Conservation (phyloP, 345 rosid genomes). For the Abelmoschus esculentus region DNA sequence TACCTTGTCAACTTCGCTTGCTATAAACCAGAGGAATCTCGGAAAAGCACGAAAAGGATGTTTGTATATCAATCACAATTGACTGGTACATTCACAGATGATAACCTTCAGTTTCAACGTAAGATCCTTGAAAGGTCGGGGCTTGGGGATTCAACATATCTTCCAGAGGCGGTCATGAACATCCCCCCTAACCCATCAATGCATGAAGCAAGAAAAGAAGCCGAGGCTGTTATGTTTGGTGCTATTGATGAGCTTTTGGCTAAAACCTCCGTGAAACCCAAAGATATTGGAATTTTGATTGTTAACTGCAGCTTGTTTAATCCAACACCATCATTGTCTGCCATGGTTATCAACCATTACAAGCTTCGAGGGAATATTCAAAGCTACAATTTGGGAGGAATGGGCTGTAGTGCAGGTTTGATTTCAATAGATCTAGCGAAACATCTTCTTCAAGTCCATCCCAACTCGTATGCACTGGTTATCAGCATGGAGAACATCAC, state of each 20-base stretch:
- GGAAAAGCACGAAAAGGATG: slow-evolving; percentile 28
- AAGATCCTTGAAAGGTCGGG: slow-evolving; percentile 47
- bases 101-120: slow-evolving; percentile 37
- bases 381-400: slow-evolving; percentile 49
- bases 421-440: slow-evolving; percentile 50
- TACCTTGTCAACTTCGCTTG: slow-evolving; percentile 39
- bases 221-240: slow-evolving; percentile 44
- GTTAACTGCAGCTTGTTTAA: slow-evolving; percentile 48
- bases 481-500: slow-evolving; percentile 53
- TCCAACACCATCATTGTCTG: slow-evolving; percentile 46
- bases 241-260: slow-evolving; percentile 41
- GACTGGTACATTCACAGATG: slow-evolving; percentile 31
- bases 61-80: slow-evolving; percentile 29
- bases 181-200: slow-evolving; percentile 42
- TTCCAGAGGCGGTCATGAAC: slow-evolving; percentile 31
- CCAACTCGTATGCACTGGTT: slow-evolving; percentile 45
- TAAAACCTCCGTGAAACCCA: slow-evolving; percentile 35
- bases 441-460: slow-evolving; percentile 39
- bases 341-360: slow-evolving; percentile 44
- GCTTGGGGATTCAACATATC: slow-evolving; percentile 46
- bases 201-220: slow-evolving; percentile 44
- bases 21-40: slow-evolving; percentile 34
- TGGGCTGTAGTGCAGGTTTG: slow-evolving; percentile 66
- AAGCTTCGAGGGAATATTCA: slow-evolving; percentile 42
- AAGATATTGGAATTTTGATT: slow-evolving; percentile 40